Evolutionary conservation across 2,329 filamentous ascomycete genomes (phyloP), one percentile per base, ranked within the genome.

Genomic region (Phialophora tarda): DNA sequence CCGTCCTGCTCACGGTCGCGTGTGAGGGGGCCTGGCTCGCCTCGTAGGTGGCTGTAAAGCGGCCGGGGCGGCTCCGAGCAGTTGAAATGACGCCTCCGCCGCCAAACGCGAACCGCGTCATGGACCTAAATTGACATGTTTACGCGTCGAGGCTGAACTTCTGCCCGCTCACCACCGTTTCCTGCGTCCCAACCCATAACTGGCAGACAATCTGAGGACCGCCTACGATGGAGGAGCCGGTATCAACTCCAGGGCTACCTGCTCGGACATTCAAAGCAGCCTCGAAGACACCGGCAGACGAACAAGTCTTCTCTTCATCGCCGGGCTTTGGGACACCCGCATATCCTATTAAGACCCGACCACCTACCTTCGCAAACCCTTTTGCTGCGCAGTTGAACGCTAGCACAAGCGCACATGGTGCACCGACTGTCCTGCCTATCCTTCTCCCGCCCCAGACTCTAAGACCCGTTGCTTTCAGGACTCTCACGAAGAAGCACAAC

Each of bases 401-500:
- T 4, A 55, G 8, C 14, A 47, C 73, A 74, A 75, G 68, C 74
- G 75, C 86, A 71, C 84, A 88, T 12, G 83, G 84, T 26, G 84
- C 82, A 67, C 78, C 83, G 5, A 85, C 88, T 6, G 91, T 98
- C 56, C 84, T 99, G 1, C 93, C 95, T 3, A 95, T 99, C 64
- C 84, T 96, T 41, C 88, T 99, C 4, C 93, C 94, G 3, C 91
- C 93, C 0, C 88, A 92, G 10, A 96, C 91, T 0, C 82, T 99
- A 48, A 86, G 96, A 69, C 94, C 95, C 2, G 84, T 98, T 23
- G 96, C 95, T 8, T 98, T 99, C 75, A 88, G 95, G 55, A 96
- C 92, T 0, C 96, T 99, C 72, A 99, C 95, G 1, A 97, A 97
- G 79, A 99, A 98, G 76, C 92, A 99, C 80, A 96, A 94, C 73